These are phyloP conservation scores for Cylindrotheca closterium DNA, from an alignment of 108 stramenopile species.

Conservation along the genomic window DNA sequence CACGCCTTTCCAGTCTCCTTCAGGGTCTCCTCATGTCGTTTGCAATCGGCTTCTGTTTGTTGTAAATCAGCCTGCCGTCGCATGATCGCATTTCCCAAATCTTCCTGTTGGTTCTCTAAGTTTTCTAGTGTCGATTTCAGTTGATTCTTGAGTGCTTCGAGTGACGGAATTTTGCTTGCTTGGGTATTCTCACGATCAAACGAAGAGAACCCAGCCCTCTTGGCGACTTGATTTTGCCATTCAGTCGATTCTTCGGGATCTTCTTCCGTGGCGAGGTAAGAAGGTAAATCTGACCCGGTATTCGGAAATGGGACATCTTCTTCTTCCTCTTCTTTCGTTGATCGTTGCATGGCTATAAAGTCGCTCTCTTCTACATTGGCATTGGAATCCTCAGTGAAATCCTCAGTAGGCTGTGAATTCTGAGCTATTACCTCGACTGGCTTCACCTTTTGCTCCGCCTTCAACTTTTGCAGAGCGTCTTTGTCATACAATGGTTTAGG, in stretches of 20 bases:
- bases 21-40: slow-evolving; percentile 18
- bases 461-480: slow-evolving; percentile 56
- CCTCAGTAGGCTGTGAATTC: background rate
- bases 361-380: background rate
- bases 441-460: slow-evolving; percentile 43
- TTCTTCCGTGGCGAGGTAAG: background rate
- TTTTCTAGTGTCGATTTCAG: slow-evolving; percentile 40
- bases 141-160: slow-evolving; percentile 35
- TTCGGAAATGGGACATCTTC: background rate
- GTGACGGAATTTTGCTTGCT: slow-evolving; percentile 2
- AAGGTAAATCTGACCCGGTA: background rate
- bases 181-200: slow-evolving; percentile 3
- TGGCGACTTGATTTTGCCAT: slow-evolving; percentile 69
- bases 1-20: slow-evolving; percentile 52
- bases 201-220: slow-evolving; percentile 58
- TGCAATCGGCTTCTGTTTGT: slow-evolving; percentile 19
- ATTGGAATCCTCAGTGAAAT: background rate
- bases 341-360: slow-evolving; percentile 5
- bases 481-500: slow-evolving; percentile 38
- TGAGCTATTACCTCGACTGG: background rate
- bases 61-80: slow-evolving; percentile 29
- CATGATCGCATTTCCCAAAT: slow-evolving; percentile 31
- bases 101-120: slow-evolving; percentile 39
- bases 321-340: background rate
- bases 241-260: slow-evolving; percentile 14